A percentile compares a stretch with the other conserved stretches of the same genome.
Conservation (phyloP, 129 eudicot species). For the Oenanthe sinensis region DNA sequence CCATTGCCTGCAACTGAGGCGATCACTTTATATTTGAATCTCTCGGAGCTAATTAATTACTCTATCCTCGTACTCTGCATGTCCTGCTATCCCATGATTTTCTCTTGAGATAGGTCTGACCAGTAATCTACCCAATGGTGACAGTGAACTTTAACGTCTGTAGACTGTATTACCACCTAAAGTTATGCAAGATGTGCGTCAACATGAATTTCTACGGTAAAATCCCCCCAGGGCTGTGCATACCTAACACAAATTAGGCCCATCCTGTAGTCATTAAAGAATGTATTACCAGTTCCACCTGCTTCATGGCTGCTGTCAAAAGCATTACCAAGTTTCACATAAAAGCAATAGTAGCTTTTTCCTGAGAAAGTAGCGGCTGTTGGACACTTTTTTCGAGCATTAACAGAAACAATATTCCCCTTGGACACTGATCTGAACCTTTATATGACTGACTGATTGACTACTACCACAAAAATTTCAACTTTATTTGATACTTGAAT, state of each 20-base stretch:
- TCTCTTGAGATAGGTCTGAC: slow-evolving; percentile 19
- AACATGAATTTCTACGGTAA: slow-evolving; percentile 26
- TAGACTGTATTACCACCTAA: slow-evolving; percentile 34
- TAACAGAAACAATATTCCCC: slow-evolving; percentile 26
- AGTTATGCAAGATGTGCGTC: slow-evolving; percentile 21
- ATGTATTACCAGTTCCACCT: not conserved
- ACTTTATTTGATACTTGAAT: slow-evolving; percentile 29
- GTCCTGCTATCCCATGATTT: slow-evolving; percentile 18
- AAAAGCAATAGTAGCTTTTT: slow-evolving; percentile 35
- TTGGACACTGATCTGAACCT: slow-evolving; percentile 26
- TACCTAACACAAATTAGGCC: slow-evolving; percentile 32
- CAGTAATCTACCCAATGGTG: slow-evolving; percentile 14
- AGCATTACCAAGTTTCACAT: slow-evolving; percentile 25
- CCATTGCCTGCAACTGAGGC: slow-evolving; percentile 40
- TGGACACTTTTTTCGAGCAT: slow-evolving; percentile 35
- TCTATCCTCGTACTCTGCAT: slow-evolving; percentile 26
- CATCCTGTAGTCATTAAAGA: not conserved
- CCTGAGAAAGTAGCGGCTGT: slow-evolving; percentile 29
- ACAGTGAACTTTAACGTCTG: slow-evolving; percentile 39
- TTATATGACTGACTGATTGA: too few species aligned
- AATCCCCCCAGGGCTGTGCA: slow-evolving; percentile 43
- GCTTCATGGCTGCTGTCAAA: slow-evolving; percentile 7
- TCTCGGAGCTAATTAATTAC: slow-evolving; percentile 13
- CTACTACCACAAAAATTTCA: too few species aligned
- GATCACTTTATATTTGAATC: slow-evolving; percentile 24